These are phyloP conservation scores for Cyberlindnera maritima DNA, from an alignment of 805 yeast genomes.

Conservation along the genomic window DNA sequence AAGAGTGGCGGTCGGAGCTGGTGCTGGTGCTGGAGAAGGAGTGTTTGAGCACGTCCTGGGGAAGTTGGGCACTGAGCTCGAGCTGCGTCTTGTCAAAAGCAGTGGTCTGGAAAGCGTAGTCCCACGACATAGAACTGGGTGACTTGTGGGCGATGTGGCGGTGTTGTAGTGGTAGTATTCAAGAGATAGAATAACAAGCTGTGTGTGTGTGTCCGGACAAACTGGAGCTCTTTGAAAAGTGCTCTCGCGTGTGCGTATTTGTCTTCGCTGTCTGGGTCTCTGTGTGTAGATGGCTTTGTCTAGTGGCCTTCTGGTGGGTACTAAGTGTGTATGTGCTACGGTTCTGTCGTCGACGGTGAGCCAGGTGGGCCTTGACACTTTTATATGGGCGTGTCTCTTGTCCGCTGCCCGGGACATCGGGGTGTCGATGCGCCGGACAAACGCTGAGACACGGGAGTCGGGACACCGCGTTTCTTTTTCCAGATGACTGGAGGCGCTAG, in stretches of 20 bases:
- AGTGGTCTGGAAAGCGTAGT: slow-evolving; percentile 11
- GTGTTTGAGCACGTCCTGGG: neutral
- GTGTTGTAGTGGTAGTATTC: neutral
- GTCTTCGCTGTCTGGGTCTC: neutral
- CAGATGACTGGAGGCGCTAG: neutral
- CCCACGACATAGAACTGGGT: slow-evolving; percentile 21
- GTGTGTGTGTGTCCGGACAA: neutral
- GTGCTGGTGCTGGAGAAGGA: slow-evolving; percentile 12
- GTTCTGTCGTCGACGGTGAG: neutral
- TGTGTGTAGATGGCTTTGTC: neutral
- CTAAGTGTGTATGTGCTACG: neutral
- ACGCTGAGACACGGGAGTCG: slow-evolving; percentile 1
- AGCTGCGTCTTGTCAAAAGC: neutral
- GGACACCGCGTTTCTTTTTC: neutral
- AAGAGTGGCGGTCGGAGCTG: neutral
- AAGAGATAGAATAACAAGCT: neutral
- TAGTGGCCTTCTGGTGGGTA: neutral
- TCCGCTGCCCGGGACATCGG: slow-evolving; percentile 2
- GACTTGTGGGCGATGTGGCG: neutral
- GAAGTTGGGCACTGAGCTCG: slow-evolving; percentile 6
- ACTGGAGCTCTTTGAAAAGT: neutral
- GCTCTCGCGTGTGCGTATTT: neutral
- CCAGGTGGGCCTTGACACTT: slow-evolving; percentile 2
- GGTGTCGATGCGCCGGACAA: neutral
- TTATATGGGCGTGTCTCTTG: slow-evolving; percentile 2